These are phyloP conservation scores for Cystobasidium tubakii DNA, from an alignment of 768 basidiomycete genomes.

Conservation along the genomic window DNA sequence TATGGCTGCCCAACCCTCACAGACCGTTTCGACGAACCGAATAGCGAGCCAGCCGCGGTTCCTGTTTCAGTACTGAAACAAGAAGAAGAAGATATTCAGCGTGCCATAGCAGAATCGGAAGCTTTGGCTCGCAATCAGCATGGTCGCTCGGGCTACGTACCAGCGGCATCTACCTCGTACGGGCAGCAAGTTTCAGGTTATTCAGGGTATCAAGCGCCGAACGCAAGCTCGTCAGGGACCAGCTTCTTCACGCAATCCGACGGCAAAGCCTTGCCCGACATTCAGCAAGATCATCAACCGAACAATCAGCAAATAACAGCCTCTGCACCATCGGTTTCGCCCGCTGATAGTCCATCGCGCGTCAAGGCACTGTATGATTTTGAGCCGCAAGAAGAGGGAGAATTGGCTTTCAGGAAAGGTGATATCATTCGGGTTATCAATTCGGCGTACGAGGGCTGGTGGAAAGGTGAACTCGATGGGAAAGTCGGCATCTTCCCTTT, in stretches of 20 bases:
- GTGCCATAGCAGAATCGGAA: slow-evolving; percentile 38
- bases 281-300: slow-evolving; percentile 11
- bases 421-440: slow-evolving; percentile 38
- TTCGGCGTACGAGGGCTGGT: slow-evolving; percentile 40
- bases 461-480: slow-evolving; percentile 37
- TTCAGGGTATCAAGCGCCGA: neutral
- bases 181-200: neutral
- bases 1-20: neutral
- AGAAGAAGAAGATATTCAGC: slow-evolving; percentile 41
- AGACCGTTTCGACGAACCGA: slow-evolving; percentile 39
- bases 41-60: neutral
- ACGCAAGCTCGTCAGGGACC: neutral
- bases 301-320: neutral
- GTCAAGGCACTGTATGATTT: slow-evolving; percentile 39
- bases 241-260: slow-evolving; percentile 30
- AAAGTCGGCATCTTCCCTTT: slow-evolving; percentile 39
- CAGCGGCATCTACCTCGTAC: slow-evolving; percentile 2
- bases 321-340: neutral
- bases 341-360: neutral
- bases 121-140: slow-evolving; percentile 20
- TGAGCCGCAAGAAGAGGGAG: slow-evolving; percentile 35
- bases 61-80: slow-evolving; percentile 28
- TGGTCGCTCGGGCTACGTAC: slow-evolving; percentile 4
- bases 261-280: slow-evolving; percentile 27
- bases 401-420: slow-evolving; percentile 37